phyloP scores from a whole-genome alignment of 169 alveolate species.

The Perkinsus marinus region DNA sequence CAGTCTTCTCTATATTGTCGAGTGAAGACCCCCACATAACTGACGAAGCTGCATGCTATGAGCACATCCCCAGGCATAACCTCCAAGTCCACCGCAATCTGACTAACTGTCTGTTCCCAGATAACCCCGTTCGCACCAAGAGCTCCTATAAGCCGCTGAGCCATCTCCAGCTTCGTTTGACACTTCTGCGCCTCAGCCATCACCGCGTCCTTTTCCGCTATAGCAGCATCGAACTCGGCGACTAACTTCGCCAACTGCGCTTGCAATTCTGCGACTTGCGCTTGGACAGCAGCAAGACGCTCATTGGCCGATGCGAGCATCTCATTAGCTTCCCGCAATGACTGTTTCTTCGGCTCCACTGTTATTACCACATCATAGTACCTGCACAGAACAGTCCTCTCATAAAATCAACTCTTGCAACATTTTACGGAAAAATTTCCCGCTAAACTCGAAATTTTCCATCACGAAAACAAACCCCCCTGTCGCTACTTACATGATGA shows the following conservation, averaged over 20 bases:
- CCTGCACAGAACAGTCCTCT: slow-evolving; percentile 7
- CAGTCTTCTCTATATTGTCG: slow-evolving; percentile 58
- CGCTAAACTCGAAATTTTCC: too few species aligned
- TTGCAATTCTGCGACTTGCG: slow-evolving; percentile 59
- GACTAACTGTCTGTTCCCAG: slow-evolving; percentile 76
- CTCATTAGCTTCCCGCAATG: slow-evolving; percentile 68
- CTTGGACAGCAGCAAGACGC: slow-evolving; percentile 70
- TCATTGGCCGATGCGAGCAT: slow-evolving; percentile 77
- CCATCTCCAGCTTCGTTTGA: slow-evolving; percentile 75
- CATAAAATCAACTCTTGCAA: too few species aligned
- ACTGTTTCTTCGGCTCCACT: slow-evolving; percentile 81
- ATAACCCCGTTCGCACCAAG: slow-evolving; percentile 80
- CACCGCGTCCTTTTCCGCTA: slow-evolving; percentile 78
- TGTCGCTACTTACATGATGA: slow-evolving; percentile 30
- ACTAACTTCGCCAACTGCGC: slow-evolving; percentile 55
- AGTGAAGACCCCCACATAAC: slow-evolving; percentile 88
- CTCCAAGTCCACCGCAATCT: slow-evolving; percentile 47
- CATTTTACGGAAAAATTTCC: too few species aligned
- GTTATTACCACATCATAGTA: slow-evolving; percentile 77
- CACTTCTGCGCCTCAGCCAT: slow-evolving; percentile 78
- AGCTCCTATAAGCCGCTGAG: slow-evolving; percentile 79
- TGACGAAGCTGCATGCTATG: slow-evolving; percentile 79
- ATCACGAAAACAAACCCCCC: neutral
- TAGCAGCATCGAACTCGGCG: slow-evolving; percentile 69
- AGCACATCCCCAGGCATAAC: slow-evolving; percentile 80